These are phyloP conservation scores for Zygosaccharomyces sapae DNA, from an alignment of 1,139 yeast genomes.

Conservation along the genomic window DNA sequence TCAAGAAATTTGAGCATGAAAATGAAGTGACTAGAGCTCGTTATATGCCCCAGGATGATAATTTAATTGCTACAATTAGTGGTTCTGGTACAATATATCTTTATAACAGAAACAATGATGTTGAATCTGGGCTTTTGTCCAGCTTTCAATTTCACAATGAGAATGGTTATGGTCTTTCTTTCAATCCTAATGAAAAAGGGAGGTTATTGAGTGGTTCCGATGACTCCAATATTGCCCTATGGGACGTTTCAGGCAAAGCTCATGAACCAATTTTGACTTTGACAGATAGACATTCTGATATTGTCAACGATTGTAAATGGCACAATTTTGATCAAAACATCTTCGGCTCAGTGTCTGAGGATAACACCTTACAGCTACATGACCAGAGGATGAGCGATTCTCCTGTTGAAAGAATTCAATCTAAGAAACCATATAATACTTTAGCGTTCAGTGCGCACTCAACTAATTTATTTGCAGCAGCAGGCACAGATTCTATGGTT, in stretches of 20 bases:
- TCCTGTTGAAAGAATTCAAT: constrained; percentile 38
- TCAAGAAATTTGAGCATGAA: constrained; percentile 52
- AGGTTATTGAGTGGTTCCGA: constrained; percentile 58
- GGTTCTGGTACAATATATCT: constrained; percentile 70
- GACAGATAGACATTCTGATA: constrained; percentile 45
- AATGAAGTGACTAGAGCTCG: constrained; percentile 80
- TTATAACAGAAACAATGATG: constrained; percentile 47
- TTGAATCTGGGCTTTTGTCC: constrained; percentile 26
- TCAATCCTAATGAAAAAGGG: constrained; percentile 51
- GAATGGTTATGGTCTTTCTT: constrained; percentile 70
- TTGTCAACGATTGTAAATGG: constrained; percentile 76
- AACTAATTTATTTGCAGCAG: constrained; percentile 56
- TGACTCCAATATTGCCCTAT: constrained; percentile 56
- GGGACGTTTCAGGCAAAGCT: constrained; percentile 43
- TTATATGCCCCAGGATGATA: constrained; percentile 69
- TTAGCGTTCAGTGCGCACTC: constrained; percentile 63
- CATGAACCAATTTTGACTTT: constrained; percentile 33
- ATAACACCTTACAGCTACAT: constrained; percentile 58
- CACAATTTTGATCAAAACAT: constrained; percentile 47
- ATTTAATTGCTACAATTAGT: constrained; percentile 68
- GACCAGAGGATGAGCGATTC: constrained; percentile 49
- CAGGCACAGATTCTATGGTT: constrained; percentile 65
- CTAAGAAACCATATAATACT: constrained; percentile 48
- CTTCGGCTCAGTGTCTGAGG: constrained; percentile 73
- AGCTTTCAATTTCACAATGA: constrained; percentile 51